A percentile compares a stretch with the other conserved stretches of the same genome.
These are phyloP conservation scores for Aureobasidium sp. DNA, from an alignment of 2,329 filamentous ascomycete genomes.

Conservation along the genomic window DNA sequence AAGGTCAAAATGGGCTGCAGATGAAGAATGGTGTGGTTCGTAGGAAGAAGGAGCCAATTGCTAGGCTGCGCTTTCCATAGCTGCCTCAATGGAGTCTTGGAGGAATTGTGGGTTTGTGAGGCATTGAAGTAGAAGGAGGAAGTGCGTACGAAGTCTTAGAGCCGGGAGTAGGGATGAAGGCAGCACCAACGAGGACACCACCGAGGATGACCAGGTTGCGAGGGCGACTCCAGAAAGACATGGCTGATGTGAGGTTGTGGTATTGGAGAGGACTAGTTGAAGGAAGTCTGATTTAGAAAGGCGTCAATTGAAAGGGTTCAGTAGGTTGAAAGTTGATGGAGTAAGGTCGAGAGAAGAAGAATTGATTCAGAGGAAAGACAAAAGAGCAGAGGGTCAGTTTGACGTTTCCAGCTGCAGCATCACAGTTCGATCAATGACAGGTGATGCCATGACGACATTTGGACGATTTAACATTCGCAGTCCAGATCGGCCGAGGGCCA, in stretches of 20 bases:
- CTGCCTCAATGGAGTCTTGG: background rate
- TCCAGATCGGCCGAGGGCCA: no score
- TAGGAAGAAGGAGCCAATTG: background rate
- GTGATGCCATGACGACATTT: background rate
- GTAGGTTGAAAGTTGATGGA: background rate
- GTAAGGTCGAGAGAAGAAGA: background rate
- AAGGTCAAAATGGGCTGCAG: background rate
- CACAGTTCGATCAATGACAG: no score
- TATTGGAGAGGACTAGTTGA: background rate
- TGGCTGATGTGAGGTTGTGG: background rate
- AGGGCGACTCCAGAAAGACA: slow-evolving; percentile 19
- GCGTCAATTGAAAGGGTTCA: background rate
- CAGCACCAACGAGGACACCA: slow-evolving; percentile 18
- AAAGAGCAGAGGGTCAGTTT: background rate
- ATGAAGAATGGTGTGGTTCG: background rate
- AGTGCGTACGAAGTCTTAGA: slow-evolving; percentile 6
- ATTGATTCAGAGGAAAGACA: background rate
- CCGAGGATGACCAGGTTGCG: slow-evolving; percentile 25
- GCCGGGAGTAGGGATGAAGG: slow-evolving; percentile 18
- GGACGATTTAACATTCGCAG: background rate
- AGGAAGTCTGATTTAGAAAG: background rate
- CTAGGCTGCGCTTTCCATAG: background rate
- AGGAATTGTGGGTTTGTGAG: background rate
- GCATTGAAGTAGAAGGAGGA: background rate
- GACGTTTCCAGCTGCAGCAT: no score